phyloP scores from a whole-genome alignment of 345 rosid species.

The Linum usitatissimum region DNA sequence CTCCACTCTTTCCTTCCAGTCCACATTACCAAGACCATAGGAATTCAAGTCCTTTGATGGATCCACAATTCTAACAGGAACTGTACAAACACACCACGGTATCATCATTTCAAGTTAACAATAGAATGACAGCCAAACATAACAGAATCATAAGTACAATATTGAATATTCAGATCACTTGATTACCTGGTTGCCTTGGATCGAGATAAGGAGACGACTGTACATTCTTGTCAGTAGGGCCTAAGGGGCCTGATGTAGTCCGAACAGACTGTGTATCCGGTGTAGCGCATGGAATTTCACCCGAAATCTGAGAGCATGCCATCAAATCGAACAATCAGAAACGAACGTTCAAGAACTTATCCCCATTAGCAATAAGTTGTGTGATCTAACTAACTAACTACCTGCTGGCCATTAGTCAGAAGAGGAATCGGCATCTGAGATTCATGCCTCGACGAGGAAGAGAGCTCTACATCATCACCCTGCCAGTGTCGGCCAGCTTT shows the following conservation, averaged over 20 bases:
- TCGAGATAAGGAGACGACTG: slow-evolving; percentile 83
- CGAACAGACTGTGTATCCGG: slow-evolving; percentile 87
- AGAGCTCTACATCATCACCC: slow-evolving; percentile 72
- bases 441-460: slow-evolving; percentile 85
- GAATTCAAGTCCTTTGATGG: slow-evolving; percentile 97
- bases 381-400: slow-evolving; percentile 22
- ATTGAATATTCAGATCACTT: slow-evolving; percentile 4
- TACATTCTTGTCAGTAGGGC: slow-evolving; percentile 72
- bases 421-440: slow-evolving; percentile 88
- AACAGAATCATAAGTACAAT: slow-evolving; percentile 5
- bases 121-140: neutral
- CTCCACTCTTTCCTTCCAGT: slow-evolving; percentile 99
- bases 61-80: slow-evolving; percentile 95
- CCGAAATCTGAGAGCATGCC: slow-evolving; percentile 56
- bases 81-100: slow-evolving; percentile 28
- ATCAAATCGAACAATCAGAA: neutral
- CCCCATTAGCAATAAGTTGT: neutral
- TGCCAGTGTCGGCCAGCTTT: slow-evolving; percentile 64
- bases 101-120: slow-evolving; percentile 12
- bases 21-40: slow-evolving; percentile 93
- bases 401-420: slow-evolving; percentile 79
- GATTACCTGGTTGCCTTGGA: slow-evolving; percentile 93
- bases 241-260: slow-evolving; percentile 97
- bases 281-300: slow-evolving; percentile 65
- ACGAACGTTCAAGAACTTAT: neutral